A percentile compares a stretch with the other conserved stretches of the same genome.
Evolutionary conservation across 1,139 yeast genomes (phyloP).

Genomic region (Debaryomyces sp.): DNA sequence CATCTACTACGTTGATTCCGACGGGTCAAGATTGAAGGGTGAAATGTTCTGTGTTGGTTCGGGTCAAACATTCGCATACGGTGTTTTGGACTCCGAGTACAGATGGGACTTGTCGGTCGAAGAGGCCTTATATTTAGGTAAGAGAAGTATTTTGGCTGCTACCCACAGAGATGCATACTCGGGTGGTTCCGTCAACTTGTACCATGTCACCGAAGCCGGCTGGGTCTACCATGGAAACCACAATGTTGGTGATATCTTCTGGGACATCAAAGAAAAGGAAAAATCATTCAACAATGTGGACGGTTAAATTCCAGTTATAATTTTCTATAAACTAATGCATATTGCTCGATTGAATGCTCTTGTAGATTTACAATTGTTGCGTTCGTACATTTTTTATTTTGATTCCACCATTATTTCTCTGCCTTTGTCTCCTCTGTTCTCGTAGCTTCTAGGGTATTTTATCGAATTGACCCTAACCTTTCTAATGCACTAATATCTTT

Average conservation of each 20-base stretch:
- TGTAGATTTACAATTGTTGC: neutral
- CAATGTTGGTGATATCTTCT: constrained; percentile 88
- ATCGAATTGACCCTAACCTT: too few species aligned
- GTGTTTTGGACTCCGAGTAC: constrained; percentile 92
- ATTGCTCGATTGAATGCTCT: neutral
- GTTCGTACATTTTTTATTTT: too few species aligned
- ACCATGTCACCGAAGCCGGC: constrained; percentile 90
- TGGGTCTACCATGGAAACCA: constrained; percentile 96
- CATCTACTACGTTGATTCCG: constrained; percentile 94
- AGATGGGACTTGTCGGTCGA: constrained; percentile 89
- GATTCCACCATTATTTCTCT: too few species aligned
- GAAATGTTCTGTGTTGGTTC: constrained; percentile 97
- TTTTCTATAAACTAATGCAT: neutral
- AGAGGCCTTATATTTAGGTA: constrained; percentile 92
- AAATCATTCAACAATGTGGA: constrained; percentile 89
- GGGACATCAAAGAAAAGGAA: constrained; percentile 89
- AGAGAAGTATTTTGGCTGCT: constrained; percentile 95
- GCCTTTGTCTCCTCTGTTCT: too few species aligned
- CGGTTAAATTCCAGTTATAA: constrained; percentile 34
- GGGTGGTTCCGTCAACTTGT: constrained; percentile 94
- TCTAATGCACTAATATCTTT: too few species aligned
- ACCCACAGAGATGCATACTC: constrained; percentile 98
- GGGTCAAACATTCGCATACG: constrained; percentile 99
- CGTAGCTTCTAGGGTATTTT: too few species aligned
- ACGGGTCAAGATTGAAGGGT: constrained; percentile 94